Base-by-base conservation (phyloP, 352 stramenopile genomes). In the Globisporangium mamillatum region DNA sequence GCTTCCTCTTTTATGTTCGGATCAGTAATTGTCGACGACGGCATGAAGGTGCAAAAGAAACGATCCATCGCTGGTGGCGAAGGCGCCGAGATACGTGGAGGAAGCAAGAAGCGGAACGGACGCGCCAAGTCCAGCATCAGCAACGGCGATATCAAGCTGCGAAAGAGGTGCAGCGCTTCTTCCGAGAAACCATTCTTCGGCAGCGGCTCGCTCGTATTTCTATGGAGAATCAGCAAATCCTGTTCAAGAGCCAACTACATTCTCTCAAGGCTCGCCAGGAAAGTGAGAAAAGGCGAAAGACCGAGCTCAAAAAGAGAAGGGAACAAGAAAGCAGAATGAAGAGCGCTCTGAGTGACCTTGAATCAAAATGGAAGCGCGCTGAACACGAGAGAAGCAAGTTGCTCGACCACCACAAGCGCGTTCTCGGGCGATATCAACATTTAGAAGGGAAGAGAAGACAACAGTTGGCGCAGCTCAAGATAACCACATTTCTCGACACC, bases 31-130 rank as follows among this genome's bases (percentile, higher is more conserved):
- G 79, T 6, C 71, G 38, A 3, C 48, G 67, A 2, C 56, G 48
- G 14, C 77, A 74, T 7, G 65, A 75, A 50, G 34, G 66, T 12
- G 74, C 79, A 1, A 78, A 81, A 25, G 67, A 76, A n/a, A 72
- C 53, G 20, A 36, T 92, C 1, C 64, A 81, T 48, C 61, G 67
- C 4, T 92, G 80, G 75, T 90, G 80, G 83, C 70, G 78, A 63
- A 57, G 62, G 0, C 65, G 66, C 16, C 63, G 62, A 4, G 57
- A 38, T 4, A 53, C 38, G n/a, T 70, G 75, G 1, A 48, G 50
- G 12, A 63, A 53, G 3, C 41, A 60, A 41, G 50, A 58, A 24
- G 60, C 50, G 18, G 69, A 63, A 27, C 69, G 68, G 44, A 41
- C 67, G 1, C 64, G 57, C 24, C 58, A 72, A 22, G 53, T 54